phyloP scores from a whole-genome alignment of 257 asterid genomes.

The Ophiorrhiza pumila region DNA sequence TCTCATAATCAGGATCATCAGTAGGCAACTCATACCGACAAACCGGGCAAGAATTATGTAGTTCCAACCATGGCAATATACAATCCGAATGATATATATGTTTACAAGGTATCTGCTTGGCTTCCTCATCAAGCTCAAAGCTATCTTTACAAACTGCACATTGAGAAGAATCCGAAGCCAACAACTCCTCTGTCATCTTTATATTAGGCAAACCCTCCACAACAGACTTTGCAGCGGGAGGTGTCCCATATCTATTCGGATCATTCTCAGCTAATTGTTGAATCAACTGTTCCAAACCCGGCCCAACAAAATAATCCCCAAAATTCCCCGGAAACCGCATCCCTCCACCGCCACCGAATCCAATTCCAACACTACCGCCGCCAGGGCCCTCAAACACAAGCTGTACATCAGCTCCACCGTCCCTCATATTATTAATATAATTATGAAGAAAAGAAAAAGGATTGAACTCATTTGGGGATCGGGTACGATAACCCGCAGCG shows the following conservation, averaged over 20 bases:
- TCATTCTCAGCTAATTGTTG: conserved; percentile 85
- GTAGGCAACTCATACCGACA: conserved; percentile 90
- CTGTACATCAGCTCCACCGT: conserved; percentile 62
- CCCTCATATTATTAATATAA: conserved; percentile 48
- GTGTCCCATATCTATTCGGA: conserved; percentile 82
- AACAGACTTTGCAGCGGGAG: conserved; percentile 77
- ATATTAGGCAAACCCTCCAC: conserved; percentile 67
- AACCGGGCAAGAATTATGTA: conserved; percentile 92
- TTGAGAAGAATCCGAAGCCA: conserved; percentile 59
- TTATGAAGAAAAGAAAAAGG: conserved; percentile 52
- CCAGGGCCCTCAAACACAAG: conserved; percentile 61
- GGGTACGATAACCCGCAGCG: conserved; percentile 16
- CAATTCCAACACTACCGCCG: conserved; percentile 24
- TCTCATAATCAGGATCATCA: conserved; percentile 81
- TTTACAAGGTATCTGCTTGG: conserved; percentile 81
- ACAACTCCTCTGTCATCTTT: conserved; percentile 42
- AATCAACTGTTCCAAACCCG: conserved; percentile 81
- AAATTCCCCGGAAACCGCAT: conserved; percentile 50
- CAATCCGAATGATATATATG: conserved; percentile 86
- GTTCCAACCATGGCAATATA: conserved; percentile 80
- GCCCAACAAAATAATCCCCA: conserved; percentile 76
- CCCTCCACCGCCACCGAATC: conserved; percentile 27
- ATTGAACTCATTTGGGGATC: conserved; percentile 57
- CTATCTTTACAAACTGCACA: conserved; percentile 88
- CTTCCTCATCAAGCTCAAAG: conserved; percentile 61